A percentile compares a stretch with the other conserved stretches of the same genome.
Conservation (phyloP, 306 rosid genomes). For the Trifolium subterraneum region DNA sequence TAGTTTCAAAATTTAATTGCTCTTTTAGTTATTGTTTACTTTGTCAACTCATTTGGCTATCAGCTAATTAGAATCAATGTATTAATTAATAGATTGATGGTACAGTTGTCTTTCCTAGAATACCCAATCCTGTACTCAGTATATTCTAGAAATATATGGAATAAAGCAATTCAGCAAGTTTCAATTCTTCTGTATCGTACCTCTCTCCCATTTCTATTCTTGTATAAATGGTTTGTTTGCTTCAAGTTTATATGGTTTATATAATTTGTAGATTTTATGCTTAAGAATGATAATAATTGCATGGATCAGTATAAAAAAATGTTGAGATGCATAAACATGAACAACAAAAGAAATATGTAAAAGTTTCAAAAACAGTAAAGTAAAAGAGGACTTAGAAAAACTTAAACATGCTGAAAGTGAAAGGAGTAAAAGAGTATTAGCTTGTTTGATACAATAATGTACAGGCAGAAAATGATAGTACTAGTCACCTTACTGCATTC, state of each 20-base stretch:
- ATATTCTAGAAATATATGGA: neutral
- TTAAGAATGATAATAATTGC: conserved; percentile 1
- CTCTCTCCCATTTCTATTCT: conserved; percentile 6
- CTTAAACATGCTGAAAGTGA: conserved; percentile 18
- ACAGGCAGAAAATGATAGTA: conserved; percentile 6
- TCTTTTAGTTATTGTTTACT: neutral
- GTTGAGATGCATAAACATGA: neutral
- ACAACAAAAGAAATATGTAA: conserved; percentile 15
- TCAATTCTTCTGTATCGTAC: neutral
- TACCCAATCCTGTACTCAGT: neutral
- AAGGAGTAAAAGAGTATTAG: conserved; percentile 1
- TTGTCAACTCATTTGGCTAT: neutral
- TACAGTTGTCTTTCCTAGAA: neutral
- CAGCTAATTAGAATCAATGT: neutral
- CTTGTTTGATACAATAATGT: conserved; percentile 24
- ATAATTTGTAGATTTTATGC: neutral
- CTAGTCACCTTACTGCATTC: conserved; percentile 75
- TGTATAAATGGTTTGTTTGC: conserved; percentile 3
- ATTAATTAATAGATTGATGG: neutral
- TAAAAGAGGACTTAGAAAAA: neutral
- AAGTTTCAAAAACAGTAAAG: neutral
- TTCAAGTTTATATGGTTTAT: neutral
- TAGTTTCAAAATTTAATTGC: neutral
- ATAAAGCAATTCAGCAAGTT: neutral
- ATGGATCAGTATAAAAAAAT: neutral